A percentile compares a stretch with the other conserved stretches of the same genome.
These are phyloP conservation scores for Zymoseptoria ardabiliae DNA, from an alignment of 2,329 filamentous ascomycete species.

Conservation along the genomic window DNA sequence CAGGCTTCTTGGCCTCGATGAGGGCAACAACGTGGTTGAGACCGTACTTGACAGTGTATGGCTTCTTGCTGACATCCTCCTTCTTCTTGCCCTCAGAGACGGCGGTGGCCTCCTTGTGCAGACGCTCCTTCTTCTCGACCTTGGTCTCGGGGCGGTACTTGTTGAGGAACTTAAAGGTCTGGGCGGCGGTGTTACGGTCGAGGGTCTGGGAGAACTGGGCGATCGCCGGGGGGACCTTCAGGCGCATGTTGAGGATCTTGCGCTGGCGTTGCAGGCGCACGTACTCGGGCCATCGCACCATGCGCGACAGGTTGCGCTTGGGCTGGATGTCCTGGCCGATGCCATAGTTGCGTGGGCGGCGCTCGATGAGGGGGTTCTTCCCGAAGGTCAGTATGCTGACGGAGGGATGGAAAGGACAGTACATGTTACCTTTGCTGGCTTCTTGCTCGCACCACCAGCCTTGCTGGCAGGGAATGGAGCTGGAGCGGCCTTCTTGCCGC, in stretches of 20 bases:
- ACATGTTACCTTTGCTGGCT: conserved; percentile 82
- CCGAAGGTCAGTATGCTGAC: conserved; percentile 9
- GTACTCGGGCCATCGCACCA: conserved; percentile 99
- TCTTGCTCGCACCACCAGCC: conserved; percentile 76
- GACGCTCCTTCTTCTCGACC: conserved; percentile 99
- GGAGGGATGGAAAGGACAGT: not conserved
- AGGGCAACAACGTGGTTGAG: conserved; percentile 98
- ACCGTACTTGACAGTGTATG: conserved; percentile 98
- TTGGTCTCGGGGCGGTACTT: conserved; percentile 99
- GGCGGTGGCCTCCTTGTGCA: conserved; percentile 95
- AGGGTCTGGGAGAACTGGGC: conserved; percentile 97
- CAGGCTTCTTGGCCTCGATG: conserved; percentile 99
- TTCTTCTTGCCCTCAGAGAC: conserved; percentile 99
- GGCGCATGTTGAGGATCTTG: conserved; percentile 95
- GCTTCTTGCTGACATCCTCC: conserved; percentile 99
- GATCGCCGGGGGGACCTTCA: conserved; percentile 97
- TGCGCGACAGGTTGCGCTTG: conserved; percentile 87
- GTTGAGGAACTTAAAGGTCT: conserved; percentile 98
- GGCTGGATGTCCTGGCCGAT: conserved; percentile 99
- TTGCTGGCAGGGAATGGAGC: conserved; percentile 94
- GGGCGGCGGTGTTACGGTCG: conserved; percentile 91
- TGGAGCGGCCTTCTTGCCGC: conserved; percentile 89
- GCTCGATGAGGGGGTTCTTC: conserved; percentile 99
- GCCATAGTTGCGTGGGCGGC: conserved; percentile 93
- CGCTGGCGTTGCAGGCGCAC: conserved; percentile 91